phyloP scores from a whole-genome alignment of 371 early-diverging fungal genomes.

The Saksenaea oblongispora region DNA sequence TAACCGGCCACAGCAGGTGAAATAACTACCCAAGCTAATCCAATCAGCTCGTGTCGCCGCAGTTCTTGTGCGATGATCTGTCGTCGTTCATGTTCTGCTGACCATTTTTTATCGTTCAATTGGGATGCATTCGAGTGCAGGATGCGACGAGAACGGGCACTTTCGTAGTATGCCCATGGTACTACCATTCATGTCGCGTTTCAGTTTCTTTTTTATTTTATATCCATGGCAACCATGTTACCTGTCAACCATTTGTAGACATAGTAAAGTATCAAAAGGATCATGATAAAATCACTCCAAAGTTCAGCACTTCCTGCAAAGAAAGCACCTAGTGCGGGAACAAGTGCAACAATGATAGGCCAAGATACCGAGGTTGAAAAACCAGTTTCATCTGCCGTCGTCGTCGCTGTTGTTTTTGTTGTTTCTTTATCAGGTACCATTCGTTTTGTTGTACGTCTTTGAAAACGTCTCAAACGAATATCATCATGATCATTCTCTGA shows the following conservation, averaged over 20 bases:
- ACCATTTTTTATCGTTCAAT: conserved; percentile 25
- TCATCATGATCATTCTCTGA: conserved; percentile 23
- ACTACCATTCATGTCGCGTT: conserved; percentile 32
- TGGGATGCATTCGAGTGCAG: conserved; percentile 31
- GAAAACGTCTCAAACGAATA: conserved; percentile 8
- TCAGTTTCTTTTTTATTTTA: neutral
- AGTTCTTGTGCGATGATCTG: conserved; percentile 43
- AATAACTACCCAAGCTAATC: conserved; percentile 50
- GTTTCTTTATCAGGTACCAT: neutral
- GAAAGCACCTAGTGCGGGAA: conserved; percentile 67
- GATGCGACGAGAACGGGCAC: conserved; percentile 57
- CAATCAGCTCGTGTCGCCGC: conserved; percentile 55
- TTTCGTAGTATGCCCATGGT: conserved; percentile 72
- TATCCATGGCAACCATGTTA: conserved; percentile 19
- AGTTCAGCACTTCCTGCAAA: conserved; percentile 64
- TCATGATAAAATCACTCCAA: conserved; percentile 68
- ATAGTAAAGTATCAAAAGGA: conserved; percentile 63
- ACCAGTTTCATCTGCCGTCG: conserved; percentile 3
- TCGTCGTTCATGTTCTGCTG: conserved; percentile 33
- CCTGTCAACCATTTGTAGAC: conserved; percentile 73
- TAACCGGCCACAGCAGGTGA: conserved; percentile 66
- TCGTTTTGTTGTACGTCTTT: neutral
- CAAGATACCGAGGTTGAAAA: conserved; percentile 46
- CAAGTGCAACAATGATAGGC: conserved; percentile 66
- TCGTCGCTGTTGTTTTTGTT: neutral